Evolutionary conservation across 78 protist species (phyloP).

Genomic region (Mastigamoeba balamuthi): DNA sequence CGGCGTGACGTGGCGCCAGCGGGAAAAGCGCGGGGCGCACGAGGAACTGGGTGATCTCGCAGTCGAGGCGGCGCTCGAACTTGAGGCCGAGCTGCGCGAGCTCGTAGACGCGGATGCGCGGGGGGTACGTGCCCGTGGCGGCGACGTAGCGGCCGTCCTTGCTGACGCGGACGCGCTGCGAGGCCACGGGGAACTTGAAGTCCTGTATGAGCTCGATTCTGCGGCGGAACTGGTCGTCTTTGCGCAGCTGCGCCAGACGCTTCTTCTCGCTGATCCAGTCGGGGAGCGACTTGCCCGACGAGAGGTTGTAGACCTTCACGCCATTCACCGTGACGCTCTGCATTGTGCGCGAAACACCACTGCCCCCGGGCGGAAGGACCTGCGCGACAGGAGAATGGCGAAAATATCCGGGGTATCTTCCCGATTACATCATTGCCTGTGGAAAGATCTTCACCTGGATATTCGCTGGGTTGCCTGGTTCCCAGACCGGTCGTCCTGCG

Average conservation of each 20-base stretch:
- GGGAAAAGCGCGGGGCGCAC: background rate
- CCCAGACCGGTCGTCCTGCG: too few relatives aligned
- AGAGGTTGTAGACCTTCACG: constrained; percentile 67
- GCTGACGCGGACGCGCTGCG: constrained; percentile 33
- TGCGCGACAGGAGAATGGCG: too few relatives aligned
- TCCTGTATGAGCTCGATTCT: constrained; percentile 91
- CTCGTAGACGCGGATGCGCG: constrained; percentile 82
- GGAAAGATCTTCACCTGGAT: too few relatives aligned
- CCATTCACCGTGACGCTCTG: constrained; percentile 44
- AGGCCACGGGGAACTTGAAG: constrained; percentile 74
- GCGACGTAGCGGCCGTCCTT: constrained; percentile 61
- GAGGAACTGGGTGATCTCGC: constrained; percentile 55
- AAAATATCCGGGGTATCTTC: too few relatives aligned
- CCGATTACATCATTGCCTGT: too few relatives aligned
- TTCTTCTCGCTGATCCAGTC: constrained; percentile 61
- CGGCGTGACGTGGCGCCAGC: background rate
- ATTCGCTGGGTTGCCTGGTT: too few relatives aligned
- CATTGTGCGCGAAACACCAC: too few relatives aligned
- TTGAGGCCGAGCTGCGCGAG: constrained; percentile 71
- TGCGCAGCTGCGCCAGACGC: constrained; percentile 5
- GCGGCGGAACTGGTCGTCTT: constrained; percentile 16
- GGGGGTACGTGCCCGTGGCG: constrained; percentile 85
- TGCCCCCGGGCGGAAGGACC: too few relatives aligned
- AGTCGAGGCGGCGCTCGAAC: constrained; percentile 67
- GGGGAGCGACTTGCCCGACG: constrained; percentile 67